Percentiles rank a stretch among this genome's conserved stretches.
Evolutionary conservation across 371 early-diverging fungal species (phyloP).

Genomic region (Mortierella sp.): DNA sequence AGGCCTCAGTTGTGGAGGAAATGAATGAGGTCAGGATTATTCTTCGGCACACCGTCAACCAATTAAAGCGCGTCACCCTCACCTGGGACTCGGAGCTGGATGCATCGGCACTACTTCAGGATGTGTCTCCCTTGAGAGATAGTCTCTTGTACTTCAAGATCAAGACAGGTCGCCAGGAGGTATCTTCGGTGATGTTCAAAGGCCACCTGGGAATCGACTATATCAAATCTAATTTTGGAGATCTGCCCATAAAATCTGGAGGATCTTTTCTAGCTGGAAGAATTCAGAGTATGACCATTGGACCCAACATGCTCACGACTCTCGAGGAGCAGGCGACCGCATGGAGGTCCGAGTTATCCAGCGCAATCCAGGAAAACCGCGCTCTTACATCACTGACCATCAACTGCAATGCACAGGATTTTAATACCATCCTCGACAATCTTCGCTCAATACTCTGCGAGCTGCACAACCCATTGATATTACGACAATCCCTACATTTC

Average conservation of each 20-base stretch:
- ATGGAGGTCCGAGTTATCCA: background rate
- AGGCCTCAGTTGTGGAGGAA: too few relatives aligned
- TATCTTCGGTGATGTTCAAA: background rate
- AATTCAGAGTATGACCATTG: background rate
- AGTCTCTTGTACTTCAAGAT: background rate
- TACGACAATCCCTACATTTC: background rate
- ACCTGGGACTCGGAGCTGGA: background rate
- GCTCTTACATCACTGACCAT: background rate
- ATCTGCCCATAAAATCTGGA: background rate
- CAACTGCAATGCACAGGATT: background rate
- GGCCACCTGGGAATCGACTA: background rate
- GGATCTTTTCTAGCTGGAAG: background rate
- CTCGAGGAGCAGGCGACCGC: background rate
- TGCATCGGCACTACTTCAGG: background rate
- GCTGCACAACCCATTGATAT: background rate
- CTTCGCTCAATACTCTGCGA: background rate
- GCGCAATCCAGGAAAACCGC: background rate
- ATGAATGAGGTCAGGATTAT: too few relatives aligned
- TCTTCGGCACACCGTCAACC: too few relatives aligned
- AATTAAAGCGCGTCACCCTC: background rate
- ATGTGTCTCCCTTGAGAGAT: background rate
- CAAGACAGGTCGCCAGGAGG: too few relatives aligned
- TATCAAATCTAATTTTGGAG: background rate
- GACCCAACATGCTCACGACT: background rate
- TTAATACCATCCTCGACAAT: background rate